Conservation (phyloP, 768 basidiomycete genomes). For the Serendipita vermifera region DNA sequence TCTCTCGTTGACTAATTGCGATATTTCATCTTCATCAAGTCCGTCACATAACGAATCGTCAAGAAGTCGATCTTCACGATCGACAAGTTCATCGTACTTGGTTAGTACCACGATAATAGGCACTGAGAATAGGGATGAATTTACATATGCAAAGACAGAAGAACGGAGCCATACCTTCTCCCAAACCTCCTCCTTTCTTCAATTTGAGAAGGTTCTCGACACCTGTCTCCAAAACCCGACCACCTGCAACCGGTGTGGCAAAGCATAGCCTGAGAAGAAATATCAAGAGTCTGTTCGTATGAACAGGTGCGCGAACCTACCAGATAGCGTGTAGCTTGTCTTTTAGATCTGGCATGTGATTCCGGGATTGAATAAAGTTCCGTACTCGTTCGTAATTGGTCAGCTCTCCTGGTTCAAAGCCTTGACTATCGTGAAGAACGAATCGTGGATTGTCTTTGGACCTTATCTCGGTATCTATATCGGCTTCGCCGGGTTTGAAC, state of each 20-base stretch:
- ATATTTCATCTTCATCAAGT: too few relatives aligned
- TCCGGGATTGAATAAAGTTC: conserved; percentile 13
- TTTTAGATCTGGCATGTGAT: conserved; percentile 11
- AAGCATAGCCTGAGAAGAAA: neutral
- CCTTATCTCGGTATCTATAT: conserved; percentile 14
- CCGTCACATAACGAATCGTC: too few relatives aligned
- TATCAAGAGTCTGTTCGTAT: too few relatives aligned
- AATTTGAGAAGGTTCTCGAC: neutral
- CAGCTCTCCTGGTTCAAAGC: conserved; percentile 14
- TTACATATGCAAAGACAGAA: too few relatives aligned
- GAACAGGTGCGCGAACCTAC: too few relatives aligned
- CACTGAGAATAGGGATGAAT: too few relatives aligned
- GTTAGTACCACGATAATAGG: too few relatives aligned
- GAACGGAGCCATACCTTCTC: too few relatives aligned
- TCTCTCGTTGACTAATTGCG: too few relatives aligned
- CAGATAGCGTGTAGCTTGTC: conserved; percentile 16
- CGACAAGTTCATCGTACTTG: too few relatives aligned
- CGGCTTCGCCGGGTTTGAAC: conserved; percentile 10
- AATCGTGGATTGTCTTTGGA: conserved; percentile 14
- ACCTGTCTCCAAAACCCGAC: neutral
- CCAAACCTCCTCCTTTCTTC: neutral
- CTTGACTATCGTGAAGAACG: conserved; percentile 17
- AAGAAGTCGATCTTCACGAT: too few relatives aligned
- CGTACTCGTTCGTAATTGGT: conserved; percentile 9
- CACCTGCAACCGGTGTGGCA: neutral